A percentile compares a stretch with the other conserved stretches of the same genome.
These are phyloP conservation scores for Manihot esculenta DNA, from an alignment of 441 rosid species.

Conservation along the genomic window DNA sequence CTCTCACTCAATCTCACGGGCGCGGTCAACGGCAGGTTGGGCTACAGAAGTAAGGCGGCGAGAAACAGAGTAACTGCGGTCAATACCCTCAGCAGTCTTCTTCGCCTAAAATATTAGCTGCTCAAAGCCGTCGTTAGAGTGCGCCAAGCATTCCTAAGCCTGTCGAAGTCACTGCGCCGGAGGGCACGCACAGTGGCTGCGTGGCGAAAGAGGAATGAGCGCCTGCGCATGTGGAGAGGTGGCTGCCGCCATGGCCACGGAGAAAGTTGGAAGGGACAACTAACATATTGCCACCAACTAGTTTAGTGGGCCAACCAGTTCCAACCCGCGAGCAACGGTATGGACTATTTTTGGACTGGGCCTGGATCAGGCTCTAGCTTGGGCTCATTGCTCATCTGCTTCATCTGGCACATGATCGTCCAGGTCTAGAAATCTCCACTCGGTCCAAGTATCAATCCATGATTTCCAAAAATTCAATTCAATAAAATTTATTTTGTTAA, in stretches of 20 bases:
- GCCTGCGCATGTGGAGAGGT: not conserved
- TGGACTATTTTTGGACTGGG: too few relatives aligned
- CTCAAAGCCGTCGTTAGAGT: constrained; percentile 78
- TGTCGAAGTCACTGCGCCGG: constrained; percentile 68
- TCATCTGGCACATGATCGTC: too few relatives aligned
- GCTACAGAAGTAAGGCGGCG: constrained; percentile 55
- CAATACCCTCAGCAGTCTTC: constrained; percentile 77
- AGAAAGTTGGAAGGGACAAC: not conserved
- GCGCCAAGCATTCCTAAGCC: constrained; percentile 79
- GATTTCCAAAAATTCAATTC: too few relatives aligned
- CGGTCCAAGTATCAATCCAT: too few relatives aligned
- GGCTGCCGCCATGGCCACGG: constrained; percentile 21
- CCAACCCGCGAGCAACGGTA: too few relatives aligned
- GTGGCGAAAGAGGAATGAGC: not conserved
- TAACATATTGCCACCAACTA: not conserved
- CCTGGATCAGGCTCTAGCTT: too few relatives aligned
- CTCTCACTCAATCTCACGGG: constrained; percentile 76
- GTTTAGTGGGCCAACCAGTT: too few relatives aligned
- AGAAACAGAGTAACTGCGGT: constrained; percentile 72
- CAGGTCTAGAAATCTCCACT: too few relatives aligned
- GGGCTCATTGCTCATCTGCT: too few relatives aligned
- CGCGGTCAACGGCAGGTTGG: constrained; percentile 55
- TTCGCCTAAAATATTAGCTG: constrained; percentile 68
- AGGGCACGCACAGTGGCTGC: constrained; percentile 40
- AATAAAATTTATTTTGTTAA: too few relatives aligned